Percentiles rank a stretch among this genome's conserved stretches.
These are phyloP conservation scores for Chlamydomonas asymmetrica DNA, from an alignment of 139 green algal genomes.

Conservation along the genomic window DNA sequence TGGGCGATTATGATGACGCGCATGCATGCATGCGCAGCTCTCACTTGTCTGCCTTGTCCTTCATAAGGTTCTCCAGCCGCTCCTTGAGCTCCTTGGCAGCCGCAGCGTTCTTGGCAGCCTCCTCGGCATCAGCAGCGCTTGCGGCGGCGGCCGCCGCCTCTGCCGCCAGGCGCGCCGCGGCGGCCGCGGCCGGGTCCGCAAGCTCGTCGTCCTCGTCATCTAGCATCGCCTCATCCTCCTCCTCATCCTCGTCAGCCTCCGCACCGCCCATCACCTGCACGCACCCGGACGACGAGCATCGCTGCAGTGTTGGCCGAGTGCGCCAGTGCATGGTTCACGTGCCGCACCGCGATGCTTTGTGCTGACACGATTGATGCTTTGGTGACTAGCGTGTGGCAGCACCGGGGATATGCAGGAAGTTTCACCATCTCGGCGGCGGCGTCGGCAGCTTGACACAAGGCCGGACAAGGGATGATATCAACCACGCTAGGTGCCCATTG, in stretches of 20 bases:
- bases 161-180: not conserved
- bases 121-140: constrained; percentile 8
- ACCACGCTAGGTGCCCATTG: too few species aligned
- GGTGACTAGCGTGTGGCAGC: too few species aligned
- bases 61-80: constrained; percentile 70
- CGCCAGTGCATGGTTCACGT: too few species aligned
- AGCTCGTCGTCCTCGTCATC: constrained; percentile 13
- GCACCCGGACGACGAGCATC: constrained; percentile 4
- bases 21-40: not conserved
- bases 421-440: too few species aligned
- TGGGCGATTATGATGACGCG: not conserved
- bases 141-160: constrained; percentile 10
- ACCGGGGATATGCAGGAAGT: too few species aligned
- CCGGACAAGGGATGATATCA: too few species aligned
- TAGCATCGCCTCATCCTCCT: constrained; percentile 6
- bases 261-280: not conserved
- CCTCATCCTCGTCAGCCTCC: constrained; percentile 10
- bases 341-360: too few species aligned
- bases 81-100: constrained; percentile 64
- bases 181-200: not conserved
- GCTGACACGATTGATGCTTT: too few species aligned
- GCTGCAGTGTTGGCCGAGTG: too few species aligned
- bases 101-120: constrained; percentile 11
- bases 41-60: constrained; percentile 74
- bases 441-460: too few species aligned